Evolutionary conservation across 345 rosid genomes (phyloP).

Genomic region (Eucalyptus cloeziana): DNA sequence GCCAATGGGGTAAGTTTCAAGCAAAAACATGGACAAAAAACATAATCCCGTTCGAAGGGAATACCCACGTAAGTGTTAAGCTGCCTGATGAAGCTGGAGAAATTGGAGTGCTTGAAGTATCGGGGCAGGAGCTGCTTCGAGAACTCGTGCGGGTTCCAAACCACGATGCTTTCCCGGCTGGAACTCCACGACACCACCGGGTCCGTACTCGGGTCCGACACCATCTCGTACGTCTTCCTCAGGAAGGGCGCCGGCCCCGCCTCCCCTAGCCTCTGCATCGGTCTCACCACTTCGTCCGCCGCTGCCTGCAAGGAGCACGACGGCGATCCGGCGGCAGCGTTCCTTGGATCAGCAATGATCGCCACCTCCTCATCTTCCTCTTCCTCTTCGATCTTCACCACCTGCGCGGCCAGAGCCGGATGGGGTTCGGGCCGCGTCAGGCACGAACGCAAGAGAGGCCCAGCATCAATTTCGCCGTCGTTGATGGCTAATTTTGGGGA

Average conservation of each 20-base stretch:
- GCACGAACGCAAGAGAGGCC: not conserved
- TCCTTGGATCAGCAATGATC: not conserved
- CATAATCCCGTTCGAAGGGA: not conserved
- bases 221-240: not conserved
- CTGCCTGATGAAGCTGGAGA: constrained; percentile 63
- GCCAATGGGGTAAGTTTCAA: not conserved
- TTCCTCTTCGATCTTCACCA: not conserved
- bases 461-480: not conserved
- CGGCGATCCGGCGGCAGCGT: not conserved
- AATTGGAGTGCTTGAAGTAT: constrained; percentile 63
- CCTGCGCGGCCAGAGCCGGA: not conserved
- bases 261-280: not conserved
- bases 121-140: constrained; percentile 33
- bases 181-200: constrained; percentile 13
- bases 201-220: not conserved
- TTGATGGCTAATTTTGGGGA: not conserved
- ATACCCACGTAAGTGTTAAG: constrained; percentile 50
- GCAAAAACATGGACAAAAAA: not conserved
- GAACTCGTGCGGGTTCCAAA: constrained; percentile 36
- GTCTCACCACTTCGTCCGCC: constrained; percentile 4
- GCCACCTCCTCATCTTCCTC: not conserved
- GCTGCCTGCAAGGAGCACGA: not conserved
- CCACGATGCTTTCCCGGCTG: constrained; percentile 30
- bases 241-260: not conserved
- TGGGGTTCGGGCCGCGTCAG: not conserved